phyloP scores from a whole-genome alignment of 169 alveolate genomes.

The Amoebophrya sp. region DNA sequence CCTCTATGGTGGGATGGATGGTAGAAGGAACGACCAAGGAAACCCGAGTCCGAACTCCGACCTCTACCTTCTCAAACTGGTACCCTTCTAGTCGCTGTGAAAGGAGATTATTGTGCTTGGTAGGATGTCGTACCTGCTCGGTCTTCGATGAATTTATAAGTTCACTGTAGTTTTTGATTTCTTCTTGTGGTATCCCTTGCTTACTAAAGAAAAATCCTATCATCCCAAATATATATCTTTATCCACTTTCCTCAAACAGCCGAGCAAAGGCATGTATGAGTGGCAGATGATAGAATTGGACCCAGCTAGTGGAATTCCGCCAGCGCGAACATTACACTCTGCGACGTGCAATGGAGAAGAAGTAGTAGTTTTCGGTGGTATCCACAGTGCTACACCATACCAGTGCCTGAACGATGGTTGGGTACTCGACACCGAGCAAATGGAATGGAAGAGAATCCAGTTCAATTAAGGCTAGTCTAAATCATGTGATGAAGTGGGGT shows the following conservation, averaged over 20 bases:
- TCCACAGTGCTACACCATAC: slow-evolving; percentile 49
- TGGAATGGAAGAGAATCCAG: slow-evolving; percentile 42
- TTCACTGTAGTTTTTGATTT: too few relatives aligned
- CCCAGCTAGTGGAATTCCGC: slow-evolving; percentile 48
- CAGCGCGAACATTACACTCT: slow-evolving; percentile 48
- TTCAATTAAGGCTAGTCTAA: too few relatives aligned
- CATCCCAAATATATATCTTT: too few relatives aligned
- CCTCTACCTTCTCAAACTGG: slow-evolving; percentile 44
- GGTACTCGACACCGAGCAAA: slow-evolving; percentile 44
- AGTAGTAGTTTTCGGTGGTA: slow-evolving; percentile 48
- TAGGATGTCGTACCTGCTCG: background rate
- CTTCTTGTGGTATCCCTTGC: too few relatives aligned
- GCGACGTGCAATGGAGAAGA: slow-evolving; percentile 46
- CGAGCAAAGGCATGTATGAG: background rate
- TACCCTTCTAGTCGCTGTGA: too few relatives aligned
- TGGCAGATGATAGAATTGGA: slow-evolving; percentile 48
- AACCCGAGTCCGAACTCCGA: slow-evolving; percentile 52
- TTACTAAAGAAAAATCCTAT: too few relatives aligned
- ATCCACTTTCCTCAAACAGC: background rate
- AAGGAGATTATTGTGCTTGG: background rate
- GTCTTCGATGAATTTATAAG: background rate
- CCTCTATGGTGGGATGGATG: slow-evolving; percentile 52
- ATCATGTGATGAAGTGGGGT: too few relatives aligned
- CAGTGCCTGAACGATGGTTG: slow-evolving; percentile 50
- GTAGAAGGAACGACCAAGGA: slow-evolving; percentile 51